Base-by-base conservation (phyloP, 768 basidiomycete species). In the Basidioascus undulatus region DNA sequence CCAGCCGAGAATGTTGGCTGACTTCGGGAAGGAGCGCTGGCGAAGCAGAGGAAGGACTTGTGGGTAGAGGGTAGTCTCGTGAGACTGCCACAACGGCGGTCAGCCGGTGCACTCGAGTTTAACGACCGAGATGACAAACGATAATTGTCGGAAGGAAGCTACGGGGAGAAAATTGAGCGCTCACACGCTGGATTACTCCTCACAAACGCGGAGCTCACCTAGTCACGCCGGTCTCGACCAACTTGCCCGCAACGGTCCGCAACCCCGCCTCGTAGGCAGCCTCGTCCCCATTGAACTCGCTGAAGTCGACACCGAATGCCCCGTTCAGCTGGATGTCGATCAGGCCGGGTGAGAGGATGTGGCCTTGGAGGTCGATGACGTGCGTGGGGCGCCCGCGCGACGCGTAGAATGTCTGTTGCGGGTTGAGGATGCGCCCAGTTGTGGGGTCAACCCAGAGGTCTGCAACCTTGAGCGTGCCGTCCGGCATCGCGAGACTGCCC, bases 241-340 rank as follows among this genome's bases (percentile, higher is more conserved):
- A 78, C 48, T 70, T 68, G 57, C 71, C 70, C 6, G 80, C 74
- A 26, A 84, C 70, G 44, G 62, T 60, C 52, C 68, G 66, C 56
- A 87, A 61, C 16, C 80, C 79, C 19, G 65, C 50, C 20, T 64
- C 61, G 57, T 87, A 87, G 6, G 59, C 24, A 12, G 8, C 32
- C 1, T 78, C 75, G 51, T 74, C 65, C 21, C 67, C 70, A 27
- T 77, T 72, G 49, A 75, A 80, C 15, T 82, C 69, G 11, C 80
- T 82, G 51, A 84, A 83, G 56, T 83, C 80, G 52, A 82, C 78
- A 24, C 74, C 72, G 54, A 80, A 84, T 5, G 73, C 83, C 27
- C 84, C 84, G 47, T 89, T 87, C 46, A 89, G 74, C 52, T 89
- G 84, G 15, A 76, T 70, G 58, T 87, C 84, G 37, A 87, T 66